Conservation (phyloP, 768 basidiomycete genomes). For the Hydnum rufescens region DNA sequence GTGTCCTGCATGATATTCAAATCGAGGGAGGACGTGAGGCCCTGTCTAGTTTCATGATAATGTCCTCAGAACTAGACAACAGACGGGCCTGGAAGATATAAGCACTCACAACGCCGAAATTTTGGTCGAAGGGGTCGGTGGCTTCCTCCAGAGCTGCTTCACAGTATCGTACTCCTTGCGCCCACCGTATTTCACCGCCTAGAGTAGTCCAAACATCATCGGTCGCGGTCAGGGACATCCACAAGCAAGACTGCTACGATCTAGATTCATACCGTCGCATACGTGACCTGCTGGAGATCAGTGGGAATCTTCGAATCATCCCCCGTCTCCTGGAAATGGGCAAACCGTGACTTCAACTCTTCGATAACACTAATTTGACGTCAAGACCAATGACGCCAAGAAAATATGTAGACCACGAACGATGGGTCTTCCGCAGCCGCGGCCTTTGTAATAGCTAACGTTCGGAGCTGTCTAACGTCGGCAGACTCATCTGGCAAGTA, state of each 20-base stretch:
- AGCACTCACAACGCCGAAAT: slow-evolving; percentile 44
- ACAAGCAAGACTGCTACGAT: not conserved
- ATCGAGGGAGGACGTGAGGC: not conserved
- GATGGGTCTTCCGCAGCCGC: slow-evolving; percentile 25
- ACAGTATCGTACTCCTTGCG: slow-evolving; percentile 53
- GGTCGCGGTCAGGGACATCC: not conserved
- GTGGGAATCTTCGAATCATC: slow-evolving; percentile 64
- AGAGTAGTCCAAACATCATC: no score
- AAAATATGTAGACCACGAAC: slow-evolving; percentile 12
- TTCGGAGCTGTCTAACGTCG: slow-evolving; percentile 53
- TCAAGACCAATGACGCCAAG: not conserved
- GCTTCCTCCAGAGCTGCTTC: slow-evolving; percentile 45
- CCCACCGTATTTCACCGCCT: slow-evolving; percentile 63
- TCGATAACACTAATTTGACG: slow-evolving; percentile 37
- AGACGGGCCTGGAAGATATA: no score
- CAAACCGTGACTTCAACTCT: slow-evolving; percentile 54
- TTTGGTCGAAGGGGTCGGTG: slow-evolving; percentile 52
- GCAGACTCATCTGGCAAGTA: slow-evolving; percentile 42
- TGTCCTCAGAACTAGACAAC: no score
- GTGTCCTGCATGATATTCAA: slow-evolving; percentile 29
- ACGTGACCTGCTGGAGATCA: slow-evolving; percentile 44
- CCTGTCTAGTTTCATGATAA: no score
- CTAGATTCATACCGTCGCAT: slow-evolving; percentile 2
- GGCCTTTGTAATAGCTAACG: slow-evolving; percentile 43
- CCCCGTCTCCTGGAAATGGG: slow-evolving; percentile 42